Percentiles rank a stretch among this genome's conserved stretches.
Evolutionary conservation across 148 eudicot genomes (phyloP).

Genomic region (Persicaria tinctoria): DNA sequence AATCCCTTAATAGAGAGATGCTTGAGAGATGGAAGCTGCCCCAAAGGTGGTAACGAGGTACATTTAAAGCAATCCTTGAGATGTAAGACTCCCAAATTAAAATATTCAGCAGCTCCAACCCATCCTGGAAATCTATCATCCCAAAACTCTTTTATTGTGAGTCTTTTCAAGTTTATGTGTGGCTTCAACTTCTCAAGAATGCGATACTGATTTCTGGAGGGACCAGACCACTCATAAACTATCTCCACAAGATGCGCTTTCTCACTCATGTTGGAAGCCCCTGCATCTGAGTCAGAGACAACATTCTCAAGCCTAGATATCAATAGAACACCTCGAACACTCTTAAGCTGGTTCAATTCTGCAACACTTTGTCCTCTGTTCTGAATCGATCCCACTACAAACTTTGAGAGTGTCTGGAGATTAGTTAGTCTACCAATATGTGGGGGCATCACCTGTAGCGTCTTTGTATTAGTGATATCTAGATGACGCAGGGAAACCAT

Average conservation of each 20-base stretch:
- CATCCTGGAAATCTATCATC: slow-evolving; percentile 7
- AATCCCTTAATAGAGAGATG: background rate
- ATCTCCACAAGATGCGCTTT: slow-evolving; percentile 12
- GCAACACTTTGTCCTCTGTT: background rate
- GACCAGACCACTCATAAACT: background rate
- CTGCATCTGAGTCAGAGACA: slow-evolving; percentile 5
- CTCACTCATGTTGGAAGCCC: background rate
- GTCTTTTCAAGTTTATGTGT: slow-evolving; percentile 3
- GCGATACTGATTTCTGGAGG: background rate
- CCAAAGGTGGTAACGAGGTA: slow-evolving; percentile 2
- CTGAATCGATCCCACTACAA: slow-evolving; percentile 8
- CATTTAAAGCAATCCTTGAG: slow-evolving; percentile 2
- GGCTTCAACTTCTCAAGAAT: slow-evolving; percentile 11
- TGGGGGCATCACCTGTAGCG: slow-evolving; percentile 15
- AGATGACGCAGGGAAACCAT: slow-evolving; percentile 10
- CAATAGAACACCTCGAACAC: slow-evolving; percentile 14
- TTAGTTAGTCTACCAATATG: slow-evolving; percentile 6
- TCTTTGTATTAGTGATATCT: background rate
- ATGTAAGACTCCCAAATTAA: background rate
- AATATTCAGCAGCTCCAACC: slow-evolving; percentile 7
- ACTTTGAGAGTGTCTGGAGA: slow-evolving; percentile 16
- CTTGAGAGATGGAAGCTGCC: slow-evolving; percentile 12
- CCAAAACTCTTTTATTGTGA: background rate
- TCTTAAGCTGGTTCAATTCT: slow-evolving; percentile 2
- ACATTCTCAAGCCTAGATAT: slow-evolving; percentile 16